Evolutionary conservation across 2,329 filamentous ascomycete genomes (phyloP).

Genomic region (Exophiala bonariae): DNA sequence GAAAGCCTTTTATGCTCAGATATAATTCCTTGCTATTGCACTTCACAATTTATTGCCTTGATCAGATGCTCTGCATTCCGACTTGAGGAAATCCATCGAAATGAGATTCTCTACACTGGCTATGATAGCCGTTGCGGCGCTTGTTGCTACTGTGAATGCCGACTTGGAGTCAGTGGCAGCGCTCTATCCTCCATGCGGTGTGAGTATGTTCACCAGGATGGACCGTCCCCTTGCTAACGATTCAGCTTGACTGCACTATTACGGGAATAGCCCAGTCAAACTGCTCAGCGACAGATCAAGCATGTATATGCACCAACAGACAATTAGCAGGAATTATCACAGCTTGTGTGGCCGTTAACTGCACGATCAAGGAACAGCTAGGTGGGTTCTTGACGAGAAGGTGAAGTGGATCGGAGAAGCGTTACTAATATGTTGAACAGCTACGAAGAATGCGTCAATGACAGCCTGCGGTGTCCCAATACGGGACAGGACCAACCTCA

Average conservation of each 20-base stretch:
- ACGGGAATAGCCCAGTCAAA: slow-evolving; percentile 35
- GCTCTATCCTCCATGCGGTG: slow-evolving; percentile 15
- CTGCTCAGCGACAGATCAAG: slow-evolving; percentile 39
- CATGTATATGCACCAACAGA: slow-evolving; percentile 41
- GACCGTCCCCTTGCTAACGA: slow-evolving; percentile 2
- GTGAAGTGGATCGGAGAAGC: too few species aligned
- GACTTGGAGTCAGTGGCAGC: slow-evolving; percentile 3
- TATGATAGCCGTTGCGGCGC: not conserved
- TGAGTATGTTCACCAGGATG: not conserved
- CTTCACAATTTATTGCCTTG: too few species aligned
- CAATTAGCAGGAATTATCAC: slow-evolving; percentile 34
- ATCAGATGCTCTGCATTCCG: too few species aligned
- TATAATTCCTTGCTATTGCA: too few species aligned
- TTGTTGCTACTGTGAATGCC: slow-evolving; percentile 3
- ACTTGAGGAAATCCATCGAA: too few species aligned
- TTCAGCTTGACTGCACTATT: slow-evolving; percentile 12
- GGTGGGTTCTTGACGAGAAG: slow-evolving; percentile 26
- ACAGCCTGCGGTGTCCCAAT: slow-evolving; percentile 40
- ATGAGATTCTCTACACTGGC: not conserved
- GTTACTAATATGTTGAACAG: slow-evolving; percentile 22
- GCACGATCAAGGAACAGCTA: slow-evolving; percentile 39
- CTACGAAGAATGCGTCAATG: slow-evolving; percentile 43
- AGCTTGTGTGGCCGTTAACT: slow-evolving; percentile 36
- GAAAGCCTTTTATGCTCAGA: too few species aligned
- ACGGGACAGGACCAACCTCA: slow-evolving; percentile 34